These are phyloP conservation scores for Picochlorum sp. DNA, from an alignment of 139 green algal genomes.

Conservation along the genomic window DNA sequence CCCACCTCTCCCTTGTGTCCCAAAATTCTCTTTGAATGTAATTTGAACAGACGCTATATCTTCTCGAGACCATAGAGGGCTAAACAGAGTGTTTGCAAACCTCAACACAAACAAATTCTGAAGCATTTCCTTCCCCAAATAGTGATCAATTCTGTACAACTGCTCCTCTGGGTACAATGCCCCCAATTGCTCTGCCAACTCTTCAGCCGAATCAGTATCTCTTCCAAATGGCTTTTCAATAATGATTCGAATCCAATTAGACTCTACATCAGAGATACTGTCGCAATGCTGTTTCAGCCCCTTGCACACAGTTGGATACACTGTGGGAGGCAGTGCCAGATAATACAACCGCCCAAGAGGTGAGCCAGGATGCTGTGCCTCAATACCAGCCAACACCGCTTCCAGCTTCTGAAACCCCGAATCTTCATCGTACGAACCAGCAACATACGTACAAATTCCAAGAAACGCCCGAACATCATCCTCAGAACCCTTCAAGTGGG, in stretches of 20 bases:
- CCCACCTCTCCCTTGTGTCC: conserved; percentile 80
- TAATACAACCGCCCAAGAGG: conserved; percentile 82
- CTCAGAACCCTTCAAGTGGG: conserved; percentile 24
- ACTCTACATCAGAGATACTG: conserved; percentile 6
- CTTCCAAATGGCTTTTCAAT: conserved; percentile 29
- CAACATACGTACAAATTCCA: conserved; percentile 47
- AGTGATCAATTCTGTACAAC: conserved; percentile 97
- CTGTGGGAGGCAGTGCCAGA: conserved; percentile 84
- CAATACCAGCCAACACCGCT: conserved; percentile 30
- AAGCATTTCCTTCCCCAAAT: conserved; percentile 94
- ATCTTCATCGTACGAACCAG: conserved; percentile 45
- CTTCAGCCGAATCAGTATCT: conserved; percentile 32
- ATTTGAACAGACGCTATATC: conserved; percentile 86
- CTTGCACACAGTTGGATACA: conserved; percentile 80
- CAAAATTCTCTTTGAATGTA: conserved; percentile 90
- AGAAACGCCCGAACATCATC: conserved; percentile 53
- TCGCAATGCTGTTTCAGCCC: conserved; percentile 15
- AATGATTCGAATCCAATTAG: conserved; percentile 39
- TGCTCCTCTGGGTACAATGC: conserved; percentile 75
- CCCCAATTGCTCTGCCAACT: conserved; percentile 62
- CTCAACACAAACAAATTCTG: conserved; percentile 96
- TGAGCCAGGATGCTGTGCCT: conserved; percentile 19
- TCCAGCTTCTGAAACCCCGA: conserved; percentile 50
- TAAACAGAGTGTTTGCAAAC: conserved; percentile 89
- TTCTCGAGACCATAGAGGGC: conserved; percentile 69